Percentiles rank a stretch among this genome's conserved stretches.
Evolutionary conservation across 257 asterid species (phyloP).

Genomic region (Solanum sejunctum): DNA sequence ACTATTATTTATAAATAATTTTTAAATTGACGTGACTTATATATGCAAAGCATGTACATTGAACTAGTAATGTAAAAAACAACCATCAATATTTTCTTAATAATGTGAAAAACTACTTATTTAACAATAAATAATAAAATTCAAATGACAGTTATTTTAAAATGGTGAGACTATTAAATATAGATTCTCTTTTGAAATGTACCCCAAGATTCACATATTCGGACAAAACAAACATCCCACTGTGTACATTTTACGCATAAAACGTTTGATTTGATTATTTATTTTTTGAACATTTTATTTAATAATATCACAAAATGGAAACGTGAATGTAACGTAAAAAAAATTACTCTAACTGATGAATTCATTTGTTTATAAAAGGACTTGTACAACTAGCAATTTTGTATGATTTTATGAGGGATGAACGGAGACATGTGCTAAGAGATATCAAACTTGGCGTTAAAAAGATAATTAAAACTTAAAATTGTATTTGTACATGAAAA

Average conservation of each 20-base stretch:
- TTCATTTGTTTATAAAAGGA: background rate
- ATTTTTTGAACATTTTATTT: background rate
- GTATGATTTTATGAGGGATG: background rate
- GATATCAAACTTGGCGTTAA: background rate
- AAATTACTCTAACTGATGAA: background rate
- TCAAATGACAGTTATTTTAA: background rate
- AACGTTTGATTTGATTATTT: background rate
- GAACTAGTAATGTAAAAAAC: too few relatives aligned
- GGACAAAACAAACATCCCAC: background rate
- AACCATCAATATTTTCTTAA: background rate
- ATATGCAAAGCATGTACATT: too few relatives aligned
- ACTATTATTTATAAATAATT: too few relatives aligned
- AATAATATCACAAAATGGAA: background rate
- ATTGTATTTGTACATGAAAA: background rate
- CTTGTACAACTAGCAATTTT: background rate
- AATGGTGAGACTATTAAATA: background rate
- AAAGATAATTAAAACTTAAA: background rate
- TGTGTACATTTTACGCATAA: background rate
- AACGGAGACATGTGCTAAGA: background rate
- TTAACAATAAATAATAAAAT: background rate
- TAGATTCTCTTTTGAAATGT: background rate
- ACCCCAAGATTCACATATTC: background rate
- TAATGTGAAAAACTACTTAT: background rate
- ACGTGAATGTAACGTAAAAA: background rate
- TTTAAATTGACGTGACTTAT: too few relatives aligned